Percentiles rank a stretch among this genome's conserved stretches.
These are phyloP conservation scores for Phytophthora pluvialis DNA, from an alignment of 352 stramenopile species.

Conservation along the genomic window DNA sequence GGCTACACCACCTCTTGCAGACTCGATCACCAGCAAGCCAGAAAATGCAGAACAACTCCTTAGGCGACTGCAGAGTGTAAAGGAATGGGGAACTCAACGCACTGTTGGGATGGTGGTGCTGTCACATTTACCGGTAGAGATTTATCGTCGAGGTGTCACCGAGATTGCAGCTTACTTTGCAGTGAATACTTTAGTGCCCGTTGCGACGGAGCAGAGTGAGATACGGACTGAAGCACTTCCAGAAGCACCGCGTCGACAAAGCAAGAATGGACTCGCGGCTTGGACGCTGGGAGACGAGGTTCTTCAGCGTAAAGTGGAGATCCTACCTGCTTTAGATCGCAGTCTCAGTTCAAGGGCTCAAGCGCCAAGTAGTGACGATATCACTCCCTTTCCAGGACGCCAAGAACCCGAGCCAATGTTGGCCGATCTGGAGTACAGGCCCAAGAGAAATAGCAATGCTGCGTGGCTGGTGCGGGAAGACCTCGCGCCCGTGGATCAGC, in stretches of 20 bases:
- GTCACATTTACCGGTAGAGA: constrained; percentile 30
- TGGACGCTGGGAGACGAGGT: constrained; percentile 31
- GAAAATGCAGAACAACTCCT: constrained; percentile 18
- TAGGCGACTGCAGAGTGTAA: constrained; percentile 26
- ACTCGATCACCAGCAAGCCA: not conserved
- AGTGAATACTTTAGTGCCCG: constrained; percentile 15
- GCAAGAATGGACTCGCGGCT: constrained; percentile 11
- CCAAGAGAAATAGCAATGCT: constrained; percentile 9
- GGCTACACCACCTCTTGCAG: constrained; percentile 4
- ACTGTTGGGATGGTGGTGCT: constrained; percentile 23
- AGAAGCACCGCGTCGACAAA: constrained; percentile 10
- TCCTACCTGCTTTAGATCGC: constrained; percentile 30
- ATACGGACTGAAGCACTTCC: constrained; percentile 14
- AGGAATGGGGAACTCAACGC: constrained; percentile 30
- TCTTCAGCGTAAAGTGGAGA: constrained; percentile 32
- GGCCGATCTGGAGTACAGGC: constrained; percentile 6
- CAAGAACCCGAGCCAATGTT: constrained; percentile 11
- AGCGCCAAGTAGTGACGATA: constrained; percentile 17
- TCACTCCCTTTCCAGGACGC: constrained; percentile 22
- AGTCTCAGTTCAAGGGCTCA: not conserved
- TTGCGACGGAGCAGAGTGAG: constrained; percentile 15
- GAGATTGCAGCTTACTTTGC: constrained; percentile 30
- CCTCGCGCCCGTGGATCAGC: not conserved
- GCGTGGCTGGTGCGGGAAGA: constrained; percentile 26
- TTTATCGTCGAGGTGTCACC: constrained; percentile 24